Evolutionary conservation across 768 basidiomycete species (phyloP), one percentile per base, ranked within the genome.

Genomic region (Mycena amicta): DNA sequence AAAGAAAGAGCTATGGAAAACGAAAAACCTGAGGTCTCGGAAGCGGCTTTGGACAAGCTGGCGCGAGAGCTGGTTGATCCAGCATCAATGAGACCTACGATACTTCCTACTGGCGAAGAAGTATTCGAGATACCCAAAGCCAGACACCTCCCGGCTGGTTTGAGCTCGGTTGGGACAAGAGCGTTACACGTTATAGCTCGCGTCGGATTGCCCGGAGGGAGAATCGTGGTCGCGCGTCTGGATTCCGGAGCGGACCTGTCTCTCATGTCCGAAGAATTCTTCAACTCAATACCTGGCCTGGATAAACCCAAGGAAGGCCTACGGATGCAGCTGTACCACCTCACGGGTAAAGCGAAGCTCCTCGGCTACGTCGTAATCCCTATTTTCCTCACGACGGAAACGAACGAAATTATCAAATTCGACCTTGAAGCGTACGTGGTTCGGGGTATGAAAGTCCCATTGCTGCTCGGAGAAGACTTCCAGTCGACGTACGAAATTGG

Each of bases 391-490:
- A 12, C 3, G 2, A 25, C 61, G 2, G 20, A 2, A 16, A 40
- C 49, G 5, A 64, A 63, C 1, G 26, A 27, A 4, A 55, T 45
- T 5, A 12, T 69, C 8, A 23, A 40, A 11, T 60, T 67, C 28
- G 46, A 55, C 5, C 41, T 56, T 2, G 70, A 71, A 52, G 62
- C 66, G 5, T 71, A 68, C 45, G 69, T 71, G 3, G 64, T 70
- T 0, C 53, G 60, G 15, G 61, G 54, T 3, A 72, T 72, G 71
- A 52, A 54, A 1, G 68, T 68, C 1, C 68, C 70, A 12, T 26
- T 72, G 2, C 63, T 72, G 4, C 57, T 72, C 13, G 71, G 71
- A 5, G 70, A 72, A 41, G 70, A 72, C 53, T 71, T 68, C 57
- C 67, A 68, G 16, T 20, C 39, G 2, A 45, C 45, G 3, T 70